These are phyloP conservation scores for Phytophthora aleatoria DNA, from an alignment of 352 stramenopile species.

Conservation along the genomic window DNA sequence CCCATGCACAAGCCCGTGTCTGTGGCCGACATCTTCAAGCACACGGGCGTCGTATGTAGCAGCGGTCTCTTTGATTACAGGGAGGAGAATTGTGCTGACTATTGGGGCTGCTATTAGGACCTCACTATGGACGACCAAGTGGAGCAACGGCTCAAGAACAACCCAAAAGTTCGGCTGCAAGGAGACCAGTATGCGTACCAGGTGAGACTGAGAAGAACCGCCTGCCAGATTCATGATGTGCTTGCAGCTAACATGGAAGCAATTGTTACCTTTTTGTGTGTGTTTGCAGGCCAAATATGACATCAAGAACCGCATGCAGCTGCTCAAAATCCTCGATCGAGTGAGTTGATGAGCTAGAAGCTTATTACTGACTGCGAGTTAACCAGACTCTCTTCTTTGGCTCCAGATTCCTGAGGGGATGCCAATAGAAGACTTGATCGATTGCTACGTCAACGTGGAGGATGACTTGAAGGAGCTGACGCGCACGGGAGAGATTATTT, in stretches of 20 bases:
- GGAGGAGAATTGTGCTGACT: slow-evolving; percentile 3
- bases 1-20: slow-evolving; percentile 79
- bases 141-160: slow-evolving; percentile 85
- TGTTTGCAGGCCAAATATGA: slow-evolving; percentile 80
- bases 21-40: slow-evolving; percentile 75
- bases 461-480: slow-evolving; percentile 78
- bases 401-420: slow-evolving; percentile 80
- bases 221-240: neutral
- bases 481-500: slow-evolving; percentile 81
- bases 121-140: slow-evolving; percentile 85
- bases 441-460: slow-evolving; percentile 83
- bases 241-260: neutral
- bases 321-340: slow-evolving; percentile 79
- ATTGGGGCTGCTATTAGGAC: slow-evolving; percentile 40
- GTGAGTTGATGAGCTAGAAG: slow-evolving; percentile 30
- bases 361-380: slow-evolving; percentile 5
- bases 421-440: slow-evolving; percentile 81
- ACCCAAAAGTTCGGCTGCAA: slow-evolving; percentile 82
- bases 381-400: slow-evolving; percentile 1
- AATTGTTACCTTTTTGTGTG: slow-evolving; percentile 1
- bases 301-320: slow-evolving; percentile 83
- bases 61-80: neutral
- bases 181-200: slow-evolving; percentile 84
- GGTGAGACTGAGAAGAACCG: slow-evolving; percentile 22
- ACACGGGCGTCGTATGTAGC: slow-evolving; percentile 79